Evolutionary conservation across 163 green algal species (phyloP), one percentile per base, ranked within the genome.

Genomic region (Chloromonas sp.): DNA sequence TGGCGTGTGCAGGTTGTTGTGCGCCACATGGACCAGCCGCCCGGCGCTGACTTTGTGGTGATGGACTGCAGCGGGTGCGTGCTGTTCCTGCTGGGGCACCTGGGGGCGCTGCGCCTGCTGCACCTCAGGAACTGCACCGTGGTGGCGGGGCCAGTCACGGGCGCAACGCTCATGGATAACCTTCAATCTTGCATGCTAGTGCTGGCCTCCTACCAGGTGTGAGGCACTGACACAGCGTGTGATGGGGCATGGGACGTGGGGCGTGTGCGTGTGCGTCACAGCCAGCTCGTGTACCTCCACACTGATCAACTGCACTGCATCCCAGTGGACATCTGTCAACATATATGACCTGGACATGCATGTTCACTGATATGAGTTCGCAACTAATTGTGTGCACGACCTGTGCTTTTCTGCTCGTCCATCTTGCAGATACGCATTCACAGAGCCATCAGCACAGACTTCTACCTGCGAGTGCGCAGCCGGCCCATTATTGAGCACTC

Each of bases 401-500:
- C 36, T 36, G 36, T 36, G 36, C 36, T 36, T 36, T 78, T 1
- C 36, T 36, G 36, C 36, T 36, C 36, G 36, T 79, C 5, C 62
- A 2, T 15, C 60, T 0, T 85, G 3, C 92, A 98, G 91, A 88
- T 96, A 11, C 91, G 94, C 11, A 93, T 98, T 60, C 95, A 98
- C 81, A 74, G 85, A 70, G 89, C 90, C 0, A 60, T 82, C 5
- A 57, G 60, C 60, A 91, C 84, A 57, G 84, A 93, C 61, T 87
- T 98, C 11, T 95, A 96, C 89, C 84, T 98, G 78, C 89, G 94
- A 0, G 89, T 92, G 14, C 84, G 89, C 66, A 94, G 88, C 87
- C 90, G 93, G 62, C 95, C 95, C 78, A 97, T 98, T 90, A 95
- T 98, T 57, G 95, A 98, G 89, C 90, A 96, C 89, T 94, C 84